phyloP scores from a whole-genome alignment of 768 basidiomycete species.

The Lentinula sp. region DNA sequence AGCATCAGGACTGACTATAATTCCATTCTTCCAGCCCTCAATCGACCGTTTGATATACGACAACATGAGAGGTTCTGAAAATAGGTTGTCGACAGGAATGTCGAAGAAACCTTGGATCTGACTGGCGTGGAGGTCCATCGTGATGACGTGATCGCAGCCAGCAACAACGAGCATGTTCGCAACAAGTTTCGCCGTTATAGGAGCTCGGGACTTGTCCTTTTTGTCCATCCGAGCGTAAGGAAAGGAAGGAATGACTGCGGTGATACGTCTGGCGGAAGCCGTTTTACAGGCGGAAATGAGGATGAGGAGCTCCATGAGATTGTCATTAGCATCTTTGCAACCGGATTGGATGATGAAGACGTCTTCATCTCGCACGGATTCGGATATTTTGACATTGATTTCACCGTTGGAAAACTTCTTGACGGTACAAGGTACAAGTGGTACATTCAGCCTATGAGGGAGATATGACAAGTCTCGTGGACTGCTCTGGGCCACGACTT shows the following conservation, averaged over 20 bases:
- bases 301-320: conserved; percentile 97
- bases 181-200: conserved; percentile 97
- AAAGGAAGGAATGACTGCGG: conserved; percentile 97
- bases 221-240: conserved; percentile 97
- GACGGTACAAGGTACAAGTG: conserved; percentile 79
- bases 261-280: conserved; percentile 90
- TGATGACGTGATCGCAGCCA: conserved; percentile 97
- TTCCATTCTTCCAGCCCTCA: conserved; percentile 76
- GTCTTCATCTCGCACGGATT: conserved; percentile 96
- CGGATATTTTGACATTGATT: conserved; percentile 90
- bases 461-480: conserved; percentile 46
- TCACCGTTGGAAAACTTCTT: conserved; percentile 94
- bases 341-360: conserved; percentile 97
- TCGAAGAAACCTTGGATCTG: conserved; percentile 99
- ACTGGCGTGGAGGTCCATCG: conserved; percentile 97
- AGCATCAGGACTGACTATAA: conserved; percentile 96
- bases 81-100: conserved; percentile 96
- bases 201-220: conserved; percentile 93
- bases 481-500: conserved; percentile 29
- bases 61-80: conserved; percentile 93
- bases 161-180: conserved; percentile 98
- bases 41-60: conserved; percentile 87
- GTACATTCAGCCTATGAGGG: conserved; percentile 73
- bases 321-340: conserved; percentile 87
- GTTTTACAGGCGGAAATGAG: conserved; percentile 98